Evolutionary conservation across 1,139 yeast genomes (phyloP), one percentile per base, ranked within the genome.

Genomic region (Candida glucosophila): DNA sequence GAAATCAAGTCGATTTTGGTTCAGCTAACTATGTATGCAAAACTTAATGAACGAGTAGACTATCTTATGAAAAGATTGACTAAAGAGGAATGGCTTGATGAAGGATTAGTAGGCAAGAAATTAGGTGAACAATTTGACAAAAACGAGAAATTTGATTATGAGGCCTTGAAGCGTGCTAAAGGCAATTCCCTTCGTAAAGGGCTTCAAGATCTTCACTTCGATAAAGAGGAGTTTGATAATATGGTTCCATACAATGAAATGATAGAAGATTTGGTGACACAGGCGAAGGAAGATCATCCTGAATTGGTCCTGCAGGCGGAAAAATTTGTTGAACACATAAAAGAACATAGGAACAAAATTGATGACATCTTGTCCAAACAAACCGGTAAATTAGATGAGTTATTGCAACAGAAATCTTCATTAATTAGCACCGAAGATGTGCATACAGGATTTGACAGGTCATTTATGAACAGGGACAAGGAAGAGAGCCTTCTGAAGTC

Each of bases 401-500:
- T 90, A 30, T 67, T 73, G 39, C 67, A 74, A 38, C 94, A 88
- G 45, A 80, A 83, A 41, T 64, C 76, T 7, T 50, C 62, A 32
- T 79, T 83, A 45, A 88, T 90, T 36, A 76, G 93, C 4, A 78
- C 93, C 31, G 97, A 86, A 12, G 98, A 90, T 50, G 68, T 86
- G 20, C 93, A 76, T 39, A 85, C 93, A n/a, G 98, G 96, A 0
- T 90, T 85, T 60, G 95, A 88, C 46, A 70, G 83, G 15, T 80
- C 95, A 0, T 72, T 83, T 41, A 51, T 86, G 48, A 85, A 83
- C 49, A 77, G 73, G 41, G 59, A 58, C 19, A 48, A 47, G n/a
- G 57, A 47, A 3, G 55, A 53, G 20, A 13, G 7, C 7, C 12
- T 8, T 7, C 8, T 13, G 9, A 8, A 16, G 18, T 8, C 8